phyloP scores from a whole-genome alignment of 2,329 filamentous ascomycete genomes.

The Botryotinia narcissicola region DNA sequence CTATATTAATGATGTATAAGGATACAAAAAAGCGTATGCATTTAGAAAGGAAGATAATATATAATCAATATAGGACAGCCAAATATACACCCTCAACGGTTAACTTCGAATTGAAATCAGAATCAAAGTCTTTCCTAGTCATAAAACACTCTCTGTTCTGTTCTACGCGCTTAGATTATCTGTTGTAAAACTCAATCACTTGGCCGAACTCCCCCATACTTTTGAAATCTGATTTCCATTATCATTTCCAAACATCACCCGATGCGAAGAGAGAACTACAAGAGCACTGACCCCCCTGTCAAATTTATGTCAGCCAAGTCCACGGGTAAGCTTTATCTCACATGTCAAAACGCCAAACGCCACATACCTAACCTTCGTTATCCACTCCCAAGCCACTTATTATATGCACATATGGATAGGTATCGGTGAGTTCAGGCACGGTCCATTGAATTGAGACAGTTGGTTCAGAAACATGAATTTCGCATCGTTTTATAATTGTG shows the following conservation, averaged over 20 bases:
- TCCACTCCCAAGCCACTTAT: background rate
- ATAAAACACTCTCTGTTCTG: background rate
- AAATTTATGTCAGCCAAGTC: background rate
- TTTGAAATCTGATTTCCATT: no score
- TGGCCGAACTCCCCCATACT: background rate
- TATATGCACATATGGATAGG: background rate
- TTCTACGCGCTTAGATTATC: background rate
- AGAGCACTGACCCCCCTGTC: background rate
- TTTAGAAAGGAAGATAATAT: background rate
- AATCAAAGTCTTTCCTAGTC: background rate
- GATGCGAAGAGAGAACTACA: background rate
- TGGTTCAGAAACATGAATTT: background rate
- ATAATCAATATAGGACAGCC: background rate
- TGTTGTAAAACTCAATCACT: background rate
- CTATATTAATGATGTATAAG: conserved; percentile 35
- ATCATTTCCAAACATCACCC: background rate
- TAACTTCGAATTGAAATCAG: background rate
- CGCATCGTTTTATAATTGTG: background rate
- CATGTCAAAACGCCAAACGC: background rate
- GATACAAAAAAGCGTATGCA: background rate
- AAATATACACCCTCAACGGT: background rate
- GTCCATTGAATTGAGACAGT: background rate
- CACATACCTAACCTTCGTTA: background rate
- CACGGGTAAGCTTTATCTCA: background rate
- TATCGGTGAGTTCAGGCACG: background rate